A percentile compares a stretch with the other conserved stretches of the same genome.
phyloP scores from a whole-genome alignment of 495 filamentous ascomycete genomes.

The Paragyromitra xinjiangensis region DNA sequence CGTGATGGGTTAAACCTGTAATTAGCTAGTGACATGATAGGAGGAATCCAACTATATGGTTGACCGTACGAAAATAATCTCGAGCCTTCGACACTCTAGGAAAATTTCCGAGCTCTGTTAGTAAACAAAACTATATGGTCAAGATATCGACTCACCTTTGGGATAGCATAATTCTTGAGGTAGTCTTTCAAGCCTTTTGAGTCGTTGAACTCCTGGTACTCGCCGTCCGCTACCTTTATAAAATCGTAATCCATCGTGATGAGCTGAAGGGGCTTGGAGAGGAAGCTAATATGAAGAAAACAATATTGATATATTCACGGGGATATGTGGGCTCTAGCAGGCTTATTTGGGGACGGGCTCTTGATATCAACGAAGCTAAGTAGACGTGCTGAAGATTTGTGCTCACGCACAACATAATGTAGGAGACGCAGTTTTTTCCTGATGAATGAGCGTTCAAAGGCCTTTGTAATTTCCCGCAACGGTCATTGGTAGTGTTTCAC shows the following conservation, averaged over 20 bases:
- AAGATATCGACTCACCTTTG: background rate
- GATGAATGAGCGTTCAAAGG: no score
- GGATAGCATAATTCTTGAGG: background rate
- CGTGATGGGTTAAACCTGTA: no score
- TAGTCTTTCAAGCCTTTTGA: background rate
- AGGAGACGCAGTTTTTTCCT: no score
- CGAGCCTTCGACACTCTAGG: background rate
- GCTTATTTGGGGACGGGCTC: no score
- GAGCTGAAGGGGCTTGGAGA: background rate
- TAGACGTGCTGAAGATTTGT: no score
- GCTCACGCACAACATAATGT: no score
- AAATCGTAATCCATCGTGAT: background rate
- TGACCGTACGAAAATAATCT: slow-evolving; percentile 3
- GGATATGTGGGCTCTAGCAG: no score
- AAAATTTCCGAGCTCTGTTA: background rate
- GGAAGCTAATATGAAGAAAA: background rate
- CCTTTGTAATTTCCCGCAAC: no score
- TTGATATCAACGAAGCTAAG: no score
- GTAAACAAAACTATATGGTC: background rate
- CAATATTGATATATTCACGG: no score
- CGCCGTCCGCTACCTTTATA: background rate
- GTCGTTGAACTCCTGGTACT: background rate
- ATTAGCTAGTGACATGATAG: background rate
- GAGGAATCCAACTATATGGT: background rate
- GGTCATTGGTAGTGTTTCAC: no score